Percentiles rank a stretch among this genome's conserved stretches.
These are phyloP conservation scores for Suillus fuscotomentosus DNA, from an alignment of 768 basidiomycete species.

Conservation along the genomic window DNA sequence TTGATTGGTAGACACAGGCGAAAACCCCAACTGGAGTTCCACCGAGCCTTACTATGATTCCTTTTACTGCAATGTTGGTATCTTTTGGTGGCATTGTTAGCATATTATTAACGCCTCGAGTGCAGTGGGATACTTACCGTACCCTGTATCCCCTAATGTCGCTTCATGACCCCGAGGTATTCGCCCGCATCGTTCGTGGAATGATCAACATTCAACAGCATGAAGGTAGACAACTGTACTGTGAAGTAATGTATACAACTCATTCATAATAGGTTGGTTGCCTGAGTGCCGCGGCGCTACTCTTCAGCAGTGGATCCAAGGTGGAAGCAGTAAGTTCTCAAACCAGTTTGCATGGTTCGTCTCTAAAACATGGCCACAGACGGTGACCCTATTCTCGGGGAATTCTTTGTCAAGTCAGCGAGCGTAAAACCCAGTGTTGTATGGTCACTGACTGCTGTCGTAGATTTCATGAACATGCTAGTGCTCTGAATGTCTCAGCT, in stretches of 20 bases:
- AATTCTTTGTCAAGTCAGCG: conserved; percentile 62
- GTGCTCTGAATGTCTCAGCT: conserved; percentile 45
- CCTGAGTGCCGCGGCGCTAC: conserved; percentile 64
- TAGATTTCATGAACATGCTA: conserved; percentile 52
- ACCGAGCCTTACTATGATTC: conserved; percentile 67
- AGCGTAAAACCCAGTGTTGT: not conserved
- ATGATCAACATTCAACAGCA: conserved; percentile 68
- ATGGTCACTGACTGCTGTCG: not conserved
- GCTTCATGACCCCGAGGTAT: conserved; percentile 58
- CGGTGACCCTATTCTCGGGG: conserved; percentile 60
- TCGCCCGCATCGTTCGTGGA: conserved; percentile 57
- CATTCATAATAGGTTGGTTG: conserved; percentile 50
- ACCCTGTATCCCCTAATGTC: conserved; percentile 63
- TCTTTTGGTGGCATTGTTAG: not conserved
- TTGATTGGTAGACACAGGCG: conserved; percentile 48
- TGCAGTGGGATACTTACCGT: conserved; percentile 65
- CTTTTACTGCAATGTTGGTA: conserved; percentile 63
- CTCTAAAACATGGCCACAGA: conserved; percentile 34
- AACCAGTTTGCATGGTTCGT: not conserved
- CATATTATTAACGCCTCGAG: not conserved
- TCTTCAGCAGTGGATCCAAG: conserved; percentile 52
- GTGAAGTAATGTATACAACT: not conserved
- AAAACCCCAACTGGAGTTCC: conserved; percentile 64
- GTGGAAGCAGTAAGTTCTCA: conserved; percentile 53
- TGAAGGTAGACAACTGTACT: conserved; percentile 42